Conservation (phyloP, 345 rosid genomes). For the Eucalyptus pauciflora region DNA sequence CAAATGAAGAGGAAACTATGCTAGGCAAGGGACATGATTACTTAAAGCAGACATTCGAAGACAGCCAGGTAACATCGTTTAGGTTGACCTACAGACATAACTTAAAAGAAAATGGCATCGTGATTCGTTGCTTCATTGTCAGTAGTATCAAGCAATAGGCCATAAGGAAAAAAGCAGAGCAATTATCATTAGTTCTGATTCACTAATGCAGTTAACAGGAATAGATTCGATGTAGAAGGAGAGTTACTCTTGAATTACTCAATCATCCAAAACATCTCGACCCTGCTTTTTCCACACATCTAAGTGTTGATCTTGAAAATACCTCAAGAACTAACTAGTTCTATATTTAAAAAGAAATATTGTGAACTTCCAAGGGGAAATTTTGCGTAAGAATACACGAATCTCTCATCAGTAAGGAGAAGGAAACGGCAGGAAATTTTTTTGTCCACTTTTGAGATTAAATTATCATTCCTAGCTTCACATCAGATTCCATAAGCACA, state of each 20-base stretch:
- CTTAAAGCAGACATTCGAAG: not conserved
- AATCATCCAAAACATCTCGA: not conserved
- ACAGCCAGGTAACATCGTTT: not conserved
- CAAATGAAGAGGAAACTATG: not conserved
- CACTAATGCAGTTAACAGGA: not conserved
- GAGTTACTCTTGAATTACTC: not conserved
- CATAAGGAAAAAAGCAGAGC: not conserved
- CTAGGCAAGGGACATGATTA: not conserved
- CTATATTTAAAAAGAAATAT: not conserved
- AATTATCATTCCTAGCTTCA: not conserved
- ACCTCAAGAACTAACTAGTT: not conserved
- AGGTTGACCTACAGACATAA: not conserved
- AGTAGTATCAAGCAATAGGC: not conserved
- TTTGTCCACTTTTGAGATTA: not conserved
- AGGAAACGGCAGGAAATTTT: not conserved
- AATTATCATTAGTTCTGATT: not conserved
- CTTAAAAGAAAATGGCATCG: not conserved
- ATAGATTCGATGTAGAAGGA: not conserved
- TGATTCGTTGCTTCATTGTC: not conserved
- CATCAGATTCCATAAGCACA: not conserved
- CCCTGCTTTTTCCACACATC: not conserved
- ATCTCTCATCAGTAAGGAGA: not conserved
- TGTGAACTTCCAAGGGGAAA: not conserved
- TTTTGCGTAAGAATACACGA: not conserved
- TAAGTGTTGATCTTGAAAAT: not conserved